Base-by-base conservation (phyloP, 2,329 filamentous ascomycete species). In the Westerdykella ornata region DNA sequence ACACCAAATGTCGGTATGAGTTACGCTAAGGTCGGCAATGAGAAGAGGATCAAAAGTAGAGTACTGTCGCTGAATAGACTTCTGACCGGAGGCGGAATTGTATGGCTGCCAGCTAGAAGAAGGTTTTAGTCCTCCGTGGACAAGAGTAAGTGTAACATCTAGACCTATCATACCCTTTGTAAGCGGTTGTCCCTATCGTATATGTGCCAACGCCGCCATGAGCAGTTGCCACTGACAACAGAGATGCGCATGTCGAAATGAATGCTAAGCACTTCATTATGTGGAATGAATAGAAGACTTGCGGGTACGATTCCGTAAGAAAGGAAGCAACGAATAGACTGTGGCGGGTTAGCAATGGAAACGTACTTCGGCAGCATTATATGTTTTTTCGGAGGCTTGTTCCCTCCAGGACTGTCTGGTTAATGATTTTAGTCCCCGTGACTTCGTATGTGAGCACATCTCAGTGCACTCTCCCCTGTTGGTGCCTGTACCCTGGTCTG, bases 131-230 rank as follows among this genome's bases (percentile, higher is more conserved):
- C 26, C 28, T 7, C 19, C 15, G 6, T 20, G 12, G 15, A 33
- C 28, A 19, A 32, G 5, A 22, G 17, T 20, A 34, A 15, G 9
- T n/a, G 5, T 18, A 28, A 26, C 13, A 22, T 34, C 14, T 19
- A 26, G 12, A 12, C n/a, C 12, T 16, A 4, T 14, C 39, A n/a
- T 49, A 59, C 57, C 58, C 57, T 49, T 50, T 34, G 26, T 56
- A 62, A 1, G 30, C 39, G 34, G 46, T 55, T 15, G 41, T 44
- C 19, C 53, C 57, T 2, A 57, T 51, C 12, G 49, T 56, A 29
- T 62, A 60, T 7, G 35, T 38, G 14, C 54, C 56, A 16, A 62
- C 54, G 38, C 54, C 58, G 39, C 58, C 57, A 46, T 60, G 58
- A 4, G 56, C 57, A 32, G 41, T 49, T 5, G 38, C 51, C 17